phyloP scores from a whole-genome alignment of 1,284 basidiomycete genomes.

The Melampsora larici-populina region DNA sequence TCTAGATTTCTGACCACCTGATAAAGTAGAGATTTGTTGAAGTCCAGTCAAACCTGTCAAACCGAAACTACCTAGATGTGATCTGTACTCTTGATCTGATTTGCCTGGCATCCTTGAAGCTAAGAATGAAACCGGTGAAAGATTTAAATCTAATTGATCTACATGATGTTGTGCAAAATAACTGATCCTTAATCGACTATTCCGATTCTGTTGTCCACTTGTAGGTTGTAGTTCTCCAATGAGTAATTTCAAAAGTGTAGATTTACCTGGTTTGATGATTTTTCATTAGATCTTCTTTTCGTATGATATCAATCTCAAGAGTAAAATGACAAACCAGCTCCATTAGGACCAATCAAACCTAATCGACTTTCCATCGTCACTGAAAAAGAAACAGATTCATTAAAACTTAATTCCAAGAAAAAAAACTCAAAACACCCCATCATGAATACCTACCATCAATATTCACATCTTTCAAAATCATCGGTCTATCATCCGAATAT shows the following conservation, averaged over 20 bases:
- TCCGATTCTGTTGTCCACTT: slow-evolving; percentile 78
- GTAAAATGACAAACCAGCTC: slow-evolving; percentile 63
- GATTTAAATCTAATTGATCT: slow-evolving; percentile 77
- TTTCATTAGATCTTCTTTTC: slow-evolving; percentile 15
- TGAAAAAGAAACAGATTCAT: slow-evolving; percentile 1
- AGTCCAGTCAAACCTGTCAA: slow-evolving; percentile 96
- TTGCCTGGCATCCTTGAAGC: slow-evolving; percentile 87
- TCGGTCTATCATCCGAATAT: slow-evolving; percentile 72
- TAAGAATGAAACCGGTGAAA: slow-evolving; percentile 88
- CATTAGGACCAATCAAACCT: slow-evolving; percentile 76
- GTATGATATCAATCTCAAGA: not conserved
- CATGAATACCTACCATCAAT: slow-evolving; percentile 83
- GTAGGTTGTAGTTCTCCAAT: slow-evolving; percentile 83
- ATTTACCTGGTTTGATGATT: slow-evolving; percentile 46
- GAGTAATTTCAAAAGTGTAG: slow-evolving; percentile 78
- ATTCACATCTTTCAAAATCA: slow-evolving; percentile 73
- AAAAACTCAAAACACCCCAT: slow-evolving; percentile 51
- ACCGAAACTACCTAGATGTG: slow-evolving; percentile 95
- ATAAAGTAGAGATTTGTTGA: slow-evolving; percentile 62
- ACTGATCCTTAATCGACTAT: slow-evolving; percentile 81
- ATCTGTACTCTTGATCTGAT: slow-evolving; percentile 92
- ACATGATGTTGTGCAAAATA: slow-evolving; percentile 99
- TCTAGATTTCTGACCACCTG: slow-evolving; percentile 91
- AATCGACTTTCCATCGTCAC: slow-evolving; percentile 66
- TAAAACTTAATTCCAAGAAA: slow-evolving; percentile 49